phyloP scores from a whole-genome alignment of 176 grass and related monocot genomes.

The Areca catechu region DNA sequence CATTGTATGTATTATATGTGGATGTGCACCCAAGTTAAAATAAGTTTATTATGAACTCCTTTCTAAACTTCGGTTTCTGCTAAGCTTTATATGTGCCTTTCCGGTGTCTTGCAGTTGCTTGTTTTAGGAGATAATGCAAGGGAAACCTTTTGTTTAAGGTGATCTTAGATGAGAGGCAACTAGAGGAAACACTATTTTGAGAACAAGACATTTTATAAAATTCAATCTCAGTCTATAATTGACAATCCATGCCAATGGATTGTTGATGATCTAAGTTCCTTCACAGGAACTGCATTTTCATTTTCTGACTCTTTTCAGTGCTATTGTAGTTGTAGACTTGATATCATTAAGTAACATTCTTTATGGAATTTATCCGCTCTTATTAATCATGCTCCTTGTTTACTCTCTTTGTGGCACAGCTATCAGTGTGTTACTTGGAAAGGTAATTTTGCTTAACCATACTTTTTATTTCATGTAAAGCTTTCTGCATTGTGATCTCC shows the following conservation, averaged over 20 bases:
- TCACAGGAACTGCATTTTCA: constrained; percentile 95
- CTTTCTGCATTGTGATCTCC: constrained; percentile 1
- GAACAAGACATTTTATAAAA: constrained; percentile 87
- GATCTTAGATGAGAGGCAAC: constrained; percentile 93
- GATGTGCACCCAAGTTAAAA: too few species aligned
- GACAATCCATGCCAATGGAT: constrained; percentile 94
- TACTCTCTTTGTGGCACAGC: constrained; percentile 89
- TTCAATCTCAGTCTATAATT: constrained; percentile 85
- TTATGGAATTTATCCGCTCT: constrained; percentile 87
- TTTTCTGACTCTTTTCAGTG: constrained; percentile 85
- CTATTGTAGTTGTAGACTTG: constrained; percentile 70
- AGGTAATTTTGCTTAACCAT: constrained; percentile 43
- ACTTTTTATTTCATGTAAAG: not conserved
- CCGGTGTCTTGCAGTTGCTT: constrained; percentile 61
- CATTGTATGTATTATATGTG: too few species aligned
- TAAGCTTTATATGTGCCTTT: too few species aligned
- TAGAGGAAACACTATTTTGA: constrained; percentile 93
- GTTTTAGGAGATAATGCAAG: constrained; percentile 91
- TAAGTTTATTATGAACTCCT: too few species aligned
- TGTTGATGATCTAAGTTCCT: constrained; percentile 83
- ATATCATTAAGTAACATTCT: constrained; percentile 98
- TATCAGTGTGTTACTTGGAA: constrained; percentile 83
- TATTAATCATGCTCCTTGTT: constrained; percentile 82
- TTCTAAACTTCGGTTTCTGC: too few species aligned
- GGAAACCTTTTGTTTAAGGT: constrained; percentile 88